These are phyloP conservation scores for Chaetomium tenue DNA, from an alignment of 495 filamentous ascomycete species.

Conservation along the genomic window DNA sequence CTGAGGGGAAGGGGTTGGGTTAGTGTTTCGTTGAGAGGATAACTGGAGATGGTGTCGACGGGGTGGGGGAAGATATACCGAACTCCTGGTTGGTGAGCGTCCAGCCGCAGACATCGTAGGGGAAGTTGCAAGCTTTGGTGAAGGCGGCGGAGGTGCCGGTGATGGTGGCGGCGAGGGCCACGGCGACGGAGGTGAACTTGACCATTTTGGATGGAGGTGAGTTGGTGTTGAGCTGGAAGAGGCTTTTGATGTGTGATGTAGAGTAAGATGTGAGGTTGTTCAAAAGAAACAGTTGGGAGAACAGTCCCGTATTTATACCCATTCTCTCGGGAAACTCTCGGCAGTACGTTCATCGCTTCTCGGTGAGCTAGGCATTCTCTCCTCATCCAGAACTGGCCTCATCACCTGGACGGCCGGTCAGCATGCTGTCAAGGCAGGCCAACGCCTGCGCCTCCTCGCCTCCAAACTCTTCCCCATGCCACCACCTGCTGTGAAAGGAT, in stretches of 20 bases:
- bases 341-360: neutral
- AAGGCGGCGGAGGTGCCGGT: conserved; percentile 14
- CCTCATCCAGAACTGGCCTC: neutral
- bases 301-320: neutral
- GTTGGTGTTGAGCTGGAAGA: neutral
- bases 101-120: conserved; percentile 20
- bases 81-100: conserved; percentile 1
- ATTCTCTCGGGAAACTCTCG: neutral
- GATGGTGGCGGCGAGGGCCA: conserved; percentile 21
- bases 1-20: neutral
- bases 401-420: neutral
- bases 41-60: too few relatives aligned
- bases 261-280: neutral
- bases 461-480: neutral
- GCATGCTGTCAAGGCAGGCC: neutral
- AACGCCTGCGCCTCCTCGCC: neutral
- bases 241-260: neutral
- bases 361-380: neutral
- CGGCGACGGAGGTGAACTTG: conserved; percentile 1
- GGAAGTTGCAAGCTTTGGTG: conserved; percentile 7
- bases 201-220: conserved; percentile 12
- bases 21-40: neutral
- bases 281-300: neutral
- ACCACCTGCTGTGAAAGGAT: neutral
- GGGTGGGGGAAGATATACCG: conserved; percentile 1